Evolutionary conservation across 768 basidiomycete species (phyloP).

Genomic region (Naganishia friedmannii): DNA sequence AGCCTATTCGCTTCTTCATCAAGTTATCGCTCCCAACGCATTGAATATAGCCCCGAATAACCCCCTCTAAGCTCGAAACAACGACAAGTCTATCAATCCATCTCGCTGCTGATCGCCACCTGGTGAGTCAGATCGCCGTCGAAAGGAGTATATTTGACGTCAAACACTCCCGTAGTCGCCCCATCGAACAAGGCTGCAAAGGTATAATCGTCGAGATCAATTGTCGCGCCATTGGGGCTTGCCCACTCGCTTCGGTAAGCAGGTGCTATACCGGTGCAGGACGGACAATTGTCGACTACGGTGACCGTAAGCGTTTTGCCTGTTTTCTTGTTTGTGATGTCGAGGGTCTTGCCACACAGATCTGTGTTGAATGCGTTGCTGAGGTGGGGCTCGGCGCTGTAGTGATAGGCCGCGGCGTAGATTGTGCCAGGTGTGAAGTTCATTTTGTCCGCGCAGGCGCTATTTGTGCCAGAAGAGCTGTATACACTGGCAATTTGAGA

Average conservation of each 20-base stretch:
- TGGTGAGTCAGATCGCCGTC: neutral
- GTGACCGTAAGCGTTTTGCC: neutral
- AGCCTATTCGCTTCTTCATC: no score
- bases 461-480: neutral
- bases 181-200: neutral
- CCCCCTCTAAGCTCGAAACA: no score
- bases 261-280: neutral
- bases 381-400: neutral
- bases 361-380: neutral
- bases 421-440: neutral
- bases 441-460: no score
- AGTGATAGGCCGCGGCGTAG: slow-evolving; percentile 10
- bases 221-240: slow-evolving; percentile 18
- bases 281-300: slow-evolving; percentile 10
- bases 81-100: no score
- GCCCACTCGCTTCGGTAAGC: neutral
- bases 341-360: slow-evolving; percentile 10
- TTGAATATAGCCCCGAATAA: no score
- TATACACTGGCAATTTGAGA: neutral
- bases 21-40: no score
- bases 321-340: slow-evolving; percentile 1
- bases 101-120: no score
- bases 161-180: slow-evolving; percentile 8
- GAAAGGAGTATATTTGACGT: slow-evolving; percentile 10
- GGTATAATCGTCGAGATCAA: slow-evolving; percentile 8